Evolutionary conservation across 768 basidiomycete genomes (phyloP).

Genomic region (Galerina marginata): DNA sequence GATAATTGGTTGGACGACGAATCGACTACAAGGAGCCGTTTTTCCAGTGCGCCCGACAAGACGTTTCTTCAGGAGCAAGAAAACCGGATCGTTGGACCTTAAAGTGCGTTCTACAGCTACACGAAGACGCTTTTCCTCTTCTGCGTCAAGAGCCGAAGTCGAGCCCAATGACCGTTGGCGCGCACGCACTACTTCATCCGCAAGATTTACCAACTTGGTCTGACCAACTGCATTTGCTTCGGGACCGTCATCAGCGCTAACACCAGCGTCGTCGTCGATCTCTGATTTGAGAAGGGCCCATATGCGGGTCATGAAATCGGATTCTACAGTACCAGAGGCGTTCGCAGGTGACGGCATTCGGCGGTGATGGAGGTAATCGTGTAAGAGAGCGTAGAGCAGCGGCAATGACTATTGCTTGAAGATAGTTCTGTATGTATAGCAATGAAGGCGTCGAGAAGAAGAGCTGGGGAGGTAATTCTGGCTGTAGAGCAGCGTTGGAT

Average conservation of each 20-base stretch:
- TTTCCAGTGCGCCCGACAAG: constrained; percentile 49
- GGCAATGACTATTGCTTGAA: constrained; percentile 72
- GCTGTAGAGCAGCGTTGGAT: neutral
- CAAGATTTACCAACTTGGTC: constrained; percentile 70
- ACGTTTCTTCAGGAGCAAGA: constrained; percentile 63
- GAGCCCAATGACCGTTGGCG: constrained; percentile 33
- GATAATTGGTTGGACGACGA: neutral
- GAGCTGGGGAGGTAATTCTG: constrained; percentile 62
- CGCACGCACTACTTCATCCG: constrained; percentile 73
- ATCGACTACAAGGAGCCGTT: constrained; percentile 18
- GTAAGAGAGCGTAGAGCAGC: constrained; percentile 65
- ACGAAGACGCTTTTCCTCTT: constrained; percentile 59
- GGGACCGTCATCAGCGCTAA: constrained; percentile 22
- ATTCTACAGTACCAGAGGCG: constrained; percentile 12
- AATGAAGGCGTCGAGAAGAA: constrained; percentile 62
- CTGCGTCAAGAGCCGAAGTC: constrained; percentile 20
- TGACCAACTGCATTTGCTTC: constrained; percentile 4
- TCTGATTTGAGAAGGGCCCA: constrained; percentile 70
- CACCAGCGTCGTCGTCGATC: constrained; percentile 46
- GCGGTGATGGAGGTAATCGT: constrained; percentile 37
- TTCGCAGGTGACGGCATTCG: constrained; percentile 7
- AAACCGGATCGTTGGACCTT: constrained; percentile 67
- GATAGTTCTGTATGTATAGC: constrained; percentile 65
- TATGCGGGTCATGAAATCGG: constrained; percentile 60
- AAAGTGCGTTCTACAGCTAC: constrained; percentile 68